Percentiles rank a stretch among this genome's conserved stretches.
Conservation (phyloP, 1,284 basidiomycete species). For the Boletus hoseneyae region DNA sequence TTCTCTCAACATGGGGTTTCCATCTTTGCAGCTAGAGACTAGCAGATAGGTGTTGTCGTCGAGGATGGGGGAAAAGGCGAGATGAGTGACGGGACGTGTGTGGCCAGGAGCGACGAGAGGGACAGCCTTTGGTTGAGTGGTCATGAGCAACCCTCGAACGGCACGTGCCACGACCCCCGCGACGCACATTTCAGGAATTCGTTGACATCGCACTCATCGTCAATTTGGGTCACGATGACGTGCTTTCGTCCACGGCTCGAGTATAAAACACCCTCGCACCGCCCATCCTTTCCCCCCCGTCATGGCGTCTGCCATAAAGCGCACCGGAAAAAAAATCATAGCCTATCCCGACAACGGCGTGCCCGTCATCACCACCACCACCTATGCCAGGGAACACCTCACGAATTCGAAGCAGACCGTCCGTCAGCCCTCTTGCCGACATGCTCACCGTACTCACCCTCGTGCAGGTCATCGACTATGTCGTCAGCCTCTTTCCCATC, state of each 20-base stretch:
- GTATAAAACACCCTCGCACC: too few species aligned
- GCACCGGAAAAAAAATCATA: constrained; percentile 56
- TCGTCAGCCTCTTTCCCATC: constrained; percentile 78
- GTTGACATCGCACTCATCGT: constrained; percentile 5
- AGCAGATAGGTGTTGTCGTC: constrained; percentile 84
- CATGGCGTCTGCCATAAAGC: constrained; percentile 47
- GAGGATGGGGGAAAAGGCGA: constrained; percentile 84
- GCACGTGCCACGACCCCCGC: too few species aligned
- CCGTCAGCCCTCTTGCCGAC: neutral
- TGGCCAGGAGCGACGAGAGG: constrained; percentile 79
- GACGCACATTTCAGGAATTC: too few species aligned
- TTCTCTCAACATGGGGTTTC: constrained; percentile 92
- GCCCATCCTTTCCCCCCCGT: too few species aligned
- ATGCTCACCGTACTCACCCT: neutral
- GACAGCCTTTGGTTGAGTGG: constrained; percentile 56
- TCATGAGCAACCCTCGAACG: constrained; percentile 23
- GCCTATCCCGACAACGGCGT: constrained; percentile 57
- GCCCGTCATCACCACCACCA: constrained; percentile 52
- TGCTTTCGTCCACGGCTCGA: constrained; percentile 24
- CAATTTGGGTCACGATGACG: constrained; percentile 21
- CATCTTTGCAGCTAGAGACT: constrained; percentile 95
- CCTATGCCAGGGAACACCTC: constrained; percentile 47
- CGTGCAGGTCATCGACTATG: constrained; percentile 55
- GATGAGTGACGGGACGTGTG: constrained; percentile 88
- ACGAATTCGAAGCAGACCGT: constrained; percentile 49